phyloP scores from a whole-genome alignment of 352 stramenopile genomes.

The Pythium rishiriense region DNA sequence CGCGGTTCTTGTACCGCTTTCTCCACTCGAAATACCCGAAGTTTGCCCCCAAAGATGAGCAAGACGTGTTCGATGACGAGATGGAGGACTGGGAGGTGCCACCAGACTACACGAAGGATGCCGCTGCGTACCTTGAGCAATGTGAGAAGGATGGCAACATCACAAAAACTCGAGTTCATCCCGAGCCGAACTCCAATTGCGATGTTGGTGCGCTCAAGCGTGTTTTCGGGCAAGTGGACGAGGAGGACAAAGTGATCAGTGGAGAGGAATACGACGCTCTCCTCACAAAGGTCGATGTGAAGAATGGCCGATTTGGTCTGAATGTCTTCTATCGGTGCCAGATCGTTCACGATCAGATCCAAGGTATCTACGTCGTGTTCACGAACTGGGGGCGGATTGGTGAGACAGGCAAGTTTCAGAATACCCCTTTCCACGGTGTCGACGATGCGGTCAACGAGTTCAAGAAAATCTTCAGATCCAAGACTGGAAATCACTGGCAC shows the following conservation, averaged over 20 bases:
- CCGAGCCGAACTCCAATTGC: slow-evolving; percentile 53
- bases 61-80: slow-evolving; percentile 30
- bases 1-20: slow-evolving; percentile 56
- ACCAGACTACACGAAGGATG: slow-evolving; percentile 51
- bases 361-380: slow-evolving; percentile 72
- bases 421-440: slow-evolving; percentile 62
- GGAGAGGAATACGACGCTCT: slow-evolving; percentile 54
- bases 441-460: slow-evolving; percentile 66
- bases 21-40: slow-evolving; percentile 41
- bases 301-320: slow-evolving; percentile 63
- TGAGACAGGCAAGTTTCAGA: slow-evolving; percentile 75
- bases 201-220: slow-evolving; percentile 57
- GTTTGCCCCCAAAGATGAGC: slow-evolving; percentile 27
- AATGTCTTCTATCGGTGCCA: slow-evolving; percentile 83
- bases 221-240: slow-evolving; percentile 39
- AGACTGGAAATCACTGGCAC: slow-evolving; percentile 74
- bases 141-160: slow-evolving; percentile 65
- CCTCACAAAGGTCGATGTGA: slow-evolving; percentile 77
- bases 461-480: slow-evolving; percentile 81
- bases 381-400: slow-evolving; percentile 83
- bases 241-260: slow-evolving; percentile 24
- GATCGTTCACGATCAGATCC: slow-evolving; percentile 67
- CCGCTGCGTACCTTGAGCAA: slow-evolving; percentile 44
- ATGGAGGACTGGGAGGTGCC: slow-evolving; percentile 35
- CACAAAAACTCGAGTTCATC: slow-evolving; percentile 39